A percentile compares a stretch with the other conserved stretches of the same genome.
These are phyloP conservation scores for Acacia acuminata DNA, from an alignment of 306 rosid species.

Conservation along the genomic window DNA sequence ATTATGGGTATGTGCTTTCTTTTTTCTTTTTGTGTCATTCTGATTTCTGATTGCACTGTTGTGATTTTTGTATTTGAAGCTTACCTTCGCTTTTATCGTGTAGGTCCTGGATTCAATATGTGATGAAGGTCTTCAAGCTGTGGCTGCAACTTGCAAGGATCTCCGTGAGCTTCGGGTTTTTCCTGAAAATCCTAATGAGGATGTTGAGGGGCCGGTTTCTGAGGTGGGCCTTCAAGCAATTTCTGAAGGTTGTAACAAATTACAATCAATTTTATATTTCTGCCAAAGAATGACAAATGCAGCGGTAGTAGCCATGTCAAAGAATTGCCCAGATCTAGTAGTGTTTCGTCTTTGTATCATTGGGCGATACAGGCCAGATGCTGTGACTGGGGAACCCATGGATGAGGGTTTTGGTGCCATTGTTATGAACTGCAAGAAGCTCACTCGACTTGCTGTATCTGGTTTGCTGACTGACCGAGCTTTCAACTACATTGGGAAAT, in stretches of 20 bases:
- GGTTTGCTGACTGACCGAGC: conserved; percentile 83
- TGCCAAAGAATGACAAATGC: conserved; percentile 85
- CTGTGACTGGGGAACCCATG: conserved; percentile 66
- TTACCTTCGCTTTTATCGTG: conserved; percentile 28
- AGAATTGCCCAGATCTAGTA: conserved; percentile 70
- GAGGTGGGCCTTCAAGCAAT: conserved; percentile 77
- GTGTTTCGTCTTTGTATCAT: conserved; percentile 86
- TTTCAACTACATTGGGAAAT: conserved; percentile 63
- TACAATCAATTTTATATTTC: conserved; percentile 68
- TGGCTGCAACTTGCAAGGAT: conserved; percentile 79
- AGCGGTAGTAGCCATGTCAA: conserved; percentile 76
- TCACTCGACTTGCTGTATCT: conserved; percentile 79
- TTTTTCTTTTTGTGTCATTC: background rate
- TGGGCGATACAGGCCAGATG: conserved; percentile 69
- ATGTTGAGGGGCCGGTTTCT: conserved; percentile 70
- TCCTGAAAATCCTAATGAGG: conserved; percentile 59
- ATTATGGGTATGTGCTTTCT: conserved; percentile 63
- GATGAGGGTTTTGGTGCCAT: conserved; percentile 93
- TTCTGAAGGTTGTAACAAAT: conserved; percentile 74
- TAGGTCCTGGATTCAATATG: conserved; percentile 80
- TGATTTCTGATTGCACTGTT: background rate
- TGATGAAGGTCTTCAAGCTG: conserved; percentile 89
- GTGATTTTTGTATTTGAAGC: conserved; percentile 10
- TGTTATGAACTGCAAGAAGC: conserved; percentile 89
- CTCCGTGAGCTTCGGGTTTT: conserved; percentile 81